A percentile compares a stretch with the other conserved stretches of the same genome.
These are phyloP conservation scores for Plasmodium knowlesi DNA, from an alignment of 169 alveolate species.

Conservation along the genomic window DNA sequence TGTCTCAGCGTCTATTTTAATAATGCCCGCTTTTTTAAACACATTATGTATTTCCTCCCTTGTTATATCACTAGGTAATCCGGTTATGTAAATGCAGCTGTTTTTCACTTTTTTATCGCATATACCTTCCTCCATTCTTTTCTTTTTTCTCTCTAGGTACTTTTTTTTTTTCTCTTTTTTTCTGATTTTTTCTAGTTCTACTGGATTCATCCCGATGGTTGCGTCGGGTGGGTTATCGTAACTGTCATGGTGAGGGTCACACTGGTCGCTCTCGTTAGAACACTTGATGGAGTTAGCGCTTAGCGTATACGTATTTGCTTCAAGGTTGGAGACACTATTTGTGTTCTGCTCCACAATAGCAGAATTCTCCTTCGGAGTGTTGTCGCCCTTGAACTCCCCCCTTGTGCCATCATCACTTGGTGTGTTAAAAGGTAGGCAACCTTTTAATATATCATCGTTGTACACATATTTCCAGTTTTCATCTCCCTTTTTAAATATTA, in stretches of 20 bases:
- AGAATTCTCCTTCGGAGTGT: background rate
- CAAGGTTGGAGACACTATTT: background rate
- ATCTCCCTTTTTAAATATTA: slow-evolving; percentile 67
- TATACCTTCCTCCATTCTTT: slow-evolving; percentile 71
- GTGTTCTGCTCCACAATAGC: background rate
- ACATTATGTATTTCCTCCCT: slow-evolving; percentile 81
- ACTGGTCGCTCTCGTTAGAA: background rate
- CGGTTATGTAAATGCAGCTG: slow-evolving; percentile 83
- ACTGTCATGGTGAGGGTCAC: background rate
- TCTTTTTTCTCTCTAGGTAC: slow-evolving; percentile 68
- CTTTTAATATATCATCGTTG: slow-evolving; percentile 60
- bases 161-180: slow-evolving; percentile 70
- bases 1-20: slow-evolving; percentile 88
- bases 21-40: slow-evolving; percentile 88
- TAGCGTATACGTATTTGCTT: background rate
- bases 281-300: background rate
- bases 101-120: slow-evolving; percentile 77
- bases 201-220: background rate
- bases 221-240: background rate
- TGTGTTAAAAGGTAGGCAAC: slow-evolving; percentile 4
- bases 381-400: background rate
- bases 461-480: slow-evolving; percentile 65
- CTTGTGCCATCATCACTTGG: background rate
- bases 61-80: slow-evolving; percentile 85
- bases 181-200: slow-evolving; percentile 41